Evolutionary conservation across 495 filamentous ascomycete genomes (phyloP).

Genomic region (Penicillium turbatum): DNA sequence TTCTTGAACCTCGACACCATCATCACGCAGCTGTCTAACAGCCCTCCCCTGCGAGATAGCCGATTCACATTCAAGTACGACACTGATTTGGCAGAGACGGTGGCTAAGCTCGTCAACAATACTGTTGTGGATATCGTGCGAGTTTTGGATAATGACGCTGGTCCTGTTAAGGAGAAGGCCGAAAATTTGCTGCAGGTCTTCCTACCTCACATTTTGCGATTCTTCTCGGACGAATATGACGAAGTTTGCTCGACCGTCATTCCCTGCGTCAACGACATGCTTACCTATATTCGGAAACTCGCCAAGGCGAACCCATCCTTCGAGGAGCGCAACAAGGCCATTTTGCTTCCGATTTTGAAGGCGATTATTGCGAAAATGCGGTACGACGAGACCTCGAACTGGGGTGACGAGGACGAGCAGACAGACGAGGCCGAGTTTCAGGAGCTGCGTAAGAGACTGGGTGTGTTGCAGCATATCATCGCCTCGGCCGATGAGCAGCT

Average conservation of each 20-base stretch:
- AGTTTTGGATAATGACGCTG: constrained; percentile 59
- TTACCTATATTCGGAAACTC: constrained; percentile 80
- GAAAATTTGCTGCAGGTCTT: constrained; percentile 75
- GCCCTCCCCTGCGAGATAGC: constrained; percentile 69
- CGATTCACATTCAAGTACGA: constrained; percentile 83
- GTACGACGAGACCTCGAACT: constrained; percentile 89
- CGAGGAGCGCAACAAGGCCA: constrained; percentile 63
- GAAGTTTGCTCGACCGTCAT: constrained; percentile 95
- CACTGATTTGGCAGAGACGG: constrained; percentile 86
- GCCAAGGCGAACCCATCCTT: constrained; percentile 56
- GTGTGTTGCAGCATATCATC: constrained; percentile 84
- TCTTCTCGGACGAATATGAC: constrained; percentile 97
- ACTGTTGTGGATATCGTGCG: constrained; percentile 79
- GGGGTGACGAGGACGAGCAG: constrained; percentile 91
- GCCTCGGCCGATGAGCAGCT: constrained; percentile 78
- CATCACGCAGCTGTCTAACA: constrained; percentile 73
- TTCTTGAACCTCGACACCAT: constrained; percentile 84
- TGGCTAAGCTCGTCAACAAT: constrained; percentile 94
- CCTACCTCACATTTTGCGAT: constrained; percentile 77
- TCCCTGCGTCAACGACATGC: constrained; percentile 80
- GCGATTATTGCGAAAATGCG: constrained; percentile 93
- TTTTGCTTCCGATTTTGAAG: constrained; percentile 81
- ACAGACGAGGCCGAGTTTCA: constrained; percentile 99
- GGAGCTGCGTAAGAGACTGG: constrained; percentile 82
- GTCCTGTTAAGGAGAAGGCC: constrained; percentile 55